These are phyloP conservation scores for Iberis pinnata DNA, from an alignment of 345 rosid species.

Conservation along the genomic window DNA sequence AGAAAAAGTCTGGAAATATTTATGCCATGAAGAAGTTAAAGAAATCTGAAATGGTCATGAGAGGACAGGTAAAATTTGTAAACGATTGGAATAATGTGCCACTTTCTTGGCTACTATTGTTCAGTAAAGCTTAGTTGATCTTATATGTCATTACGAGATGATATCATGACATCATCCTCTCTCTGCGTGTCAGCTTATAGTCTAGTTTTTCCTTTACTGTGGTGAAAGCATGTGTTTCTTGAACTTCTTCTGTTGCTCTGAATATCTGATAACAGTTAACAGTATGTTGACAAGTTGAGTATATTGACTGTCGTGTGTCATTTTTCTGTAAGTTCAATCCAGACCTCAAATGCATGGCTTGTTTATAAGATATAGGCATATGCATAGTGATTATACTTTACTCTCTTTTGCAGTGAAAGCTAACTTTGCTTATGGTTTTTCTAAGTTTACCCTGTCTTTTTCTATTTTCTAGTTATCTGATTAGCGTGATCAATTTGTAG, in stretches of 20 bases:
- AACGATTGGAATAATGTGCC: slow-evolving; percentile 8
- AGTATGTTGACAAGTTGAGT: too few relatives aligned
- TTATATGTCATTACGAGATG: not conserved
- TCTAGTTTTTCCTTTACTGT: too few relatives aligned
- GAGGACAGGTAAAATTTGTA: slow-evolving; percentile 73
- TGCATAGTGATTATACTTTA: too few relatives aligned
- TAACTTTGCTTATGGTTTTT: slow-evolving; percentile 9
- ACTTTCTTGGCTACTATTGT: slow-evolving; percentile 1
- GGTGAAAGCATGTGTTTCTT: too few relatives aligned
- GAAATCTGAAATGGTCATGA: slow-evolving; percentile 94
- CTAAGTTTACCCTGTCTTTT: slow-evolving; percentile 5
- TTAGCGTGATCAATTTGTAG: slow-evolving; percentile 33
- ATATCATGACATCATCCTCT: not conserved
- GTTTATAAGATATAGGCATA: too few relatives aligned
- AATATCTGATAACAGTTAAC: too few relatives aligned
- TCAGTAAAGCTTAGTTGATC: not conserved
- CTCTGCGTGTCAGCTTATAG: too few relatives aligned
- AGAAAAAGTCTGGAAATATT: slow-evolving; percentile 92
- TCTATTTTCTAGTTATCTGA: slow-evolving; percentile 1
- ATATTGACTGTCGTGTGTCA: too few relatives aligned
- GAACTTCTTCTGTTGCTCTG: too few relatives aligned
- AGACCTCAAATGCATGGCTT: too few relatives aligned
- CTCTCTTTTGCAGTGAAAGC: too few relatives aligned
- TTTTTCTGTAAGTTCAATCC: too few relatives aligned
- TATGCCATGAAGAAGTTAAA: slow-evolving; percentile 98